Conservation (phyloP, 805 yeast genomes). For the Candida jianshihensis region DNA sequence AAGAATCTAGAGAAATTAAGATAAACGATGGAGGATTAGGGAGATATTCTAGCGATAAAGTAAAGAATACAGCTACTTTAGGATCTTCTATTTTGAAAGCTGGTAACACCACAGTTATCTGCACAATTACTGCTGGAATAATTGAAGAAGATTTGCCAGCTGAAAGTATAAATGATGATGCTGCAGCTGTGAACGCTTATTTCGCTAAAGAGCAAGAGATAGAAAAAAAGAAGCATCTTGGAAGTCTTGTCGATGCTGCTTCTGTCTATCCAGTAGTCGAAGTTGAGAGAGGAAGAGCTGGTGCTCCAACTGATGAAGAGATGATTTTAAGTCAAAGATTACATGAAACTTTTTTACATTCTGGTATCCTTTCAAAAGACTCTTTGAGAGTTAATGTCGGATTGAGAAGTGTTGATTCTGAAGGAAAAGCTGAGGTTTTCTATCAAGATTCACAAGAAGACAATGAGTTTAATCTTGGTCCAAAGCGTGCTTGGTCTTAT, state of each 20-base stretch:
- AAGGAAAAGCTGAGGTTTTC: constrained; percentile 40
- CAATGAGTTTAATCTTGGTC: constrained; percentile 25
- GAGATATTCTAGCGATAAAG: constrained; percentile 29
- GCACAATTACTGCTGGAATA: constrained; percentile 64
- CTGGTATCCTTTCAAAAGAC: constrained; percentile 42
- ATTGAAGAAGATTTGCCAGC: constrained; percentile 45
- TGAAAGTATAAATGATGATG: constrained; percentile 35
- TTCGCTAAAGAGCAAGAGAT: constrained; percentile 29
- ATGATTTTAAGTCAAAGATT: constrained; percentile 63
- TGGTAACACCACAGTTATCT: constrained; percentile 69
- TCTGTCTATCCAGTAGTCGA: constrained; percentile 70
- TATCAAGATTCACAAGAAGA: constrained; percentile 43
- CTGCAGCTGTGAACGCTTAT: constrained; percentile 24
- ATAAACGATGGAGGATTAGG: constrained; percentile 33
- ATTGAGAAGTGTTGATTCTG: constrained; percentile 41
- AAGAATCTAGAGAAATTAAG: constrained; percentile 60
- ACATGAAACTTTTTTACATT: constrained; percentile 52
- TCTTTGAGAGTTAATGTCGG: constrained; percentile 53
- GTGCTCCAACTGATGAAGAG: constrained; percentile 84
- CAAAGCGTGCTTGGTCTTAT: constrained; percentile 42
- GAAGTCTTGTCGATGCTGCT: constrained; percentile 25
- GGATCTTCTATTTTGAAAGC: constrained; percentile 66
- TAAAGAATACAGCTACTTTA: constrained; percentile 31
- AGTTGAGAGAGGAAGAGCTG: constrained; percentile 64
- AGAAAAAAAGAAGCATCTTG: constrained; percentile 18